Base-by-base conservation (phyloP, 164 flowering plant genomes). In the Tetracentron sinense region DNA sequence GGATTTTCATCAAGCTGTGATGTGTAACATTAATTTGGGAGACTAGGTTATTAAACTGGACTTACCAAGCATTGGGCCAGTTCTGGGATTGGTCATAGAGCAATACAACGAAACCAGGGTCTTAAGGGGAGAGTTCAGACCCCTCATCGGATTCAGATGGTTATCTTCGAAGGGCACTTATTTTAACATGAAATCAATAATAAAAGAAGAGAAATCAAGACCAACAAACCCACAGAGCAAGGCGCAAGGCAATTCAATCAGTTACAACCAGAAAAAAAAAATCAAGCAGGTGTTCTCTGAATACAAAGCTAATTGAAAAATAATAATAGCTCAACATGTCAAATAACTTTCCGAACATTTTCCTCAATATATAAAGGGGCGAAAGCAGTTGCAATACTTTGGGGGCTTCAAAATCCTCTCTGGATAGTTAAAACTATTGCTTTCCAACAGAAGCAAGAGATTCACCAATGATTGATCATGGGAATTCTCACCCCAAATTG, bases 261-360 rank as follows among this genome's bases (percentile, higher is more conserved):
- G 27, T 56, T 54, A 54, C 55, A 54, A 65, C 30, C 46, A n/a
- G n/a, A n/a, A n/a, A 48, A 20, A 17, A 54, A 22, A 38, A 27
- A 52, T 52, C 1, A 10, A 65, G 54, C 60, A 66, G 42, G 58
- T 61, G 67, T 61, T 38, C 60, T 60, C n/a, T 31, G 26, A 66
- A 42, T 69, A 69, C 73, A 58, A 47, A 49, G 56, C 65, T 56
- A 64, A 50, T 25, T 46, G 58, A 55, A 62, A 55, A 64, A 54
- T 52, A 63, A 62, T 58, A 52, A 65, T 60, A 61, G 60, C 65
- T 56, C 38, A 56, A 65, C 46, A 61, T 58, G 60, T 56, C 58
- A 47, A 59, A 26, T 63, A 28, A 38, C 11, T 64, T 64, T 64
- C 25, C 54, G 53, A 60, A 54, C 59, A 64, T 69, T 59, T 69